Percentiles rank a stretch among this genome's conserved stretches.
These are phyloP conservation scores for Cenococcum geophilum DNA, from an alignment of 495 filamentous ascomycete species.

Conservation along the genomic window DNA sequence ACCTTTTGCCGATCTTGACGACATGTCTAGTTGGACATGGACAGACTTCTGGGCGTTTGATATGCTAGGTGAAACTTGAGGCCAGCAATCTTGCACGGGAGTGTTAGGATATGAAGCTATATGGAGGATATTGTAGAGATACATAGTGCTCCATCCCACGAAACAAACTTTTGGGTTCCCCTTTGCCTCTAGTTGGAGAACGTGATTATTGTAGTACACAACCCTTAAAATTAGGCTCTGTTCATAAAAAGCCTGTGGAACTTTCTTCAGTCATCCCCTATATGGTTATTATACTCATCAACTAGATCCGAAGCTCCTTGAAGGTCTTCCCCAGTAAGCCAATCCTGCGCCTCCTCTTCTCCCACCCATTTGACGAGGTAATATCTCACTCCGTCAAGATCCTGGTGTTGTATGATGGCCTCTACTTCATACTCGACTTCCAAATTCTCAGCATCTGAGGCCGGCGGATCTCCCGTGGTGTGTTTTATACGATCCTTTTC, in stretches of 20 bases:
- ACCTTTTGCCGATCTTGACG: conserved; percentile 2
- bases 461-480: neutral
- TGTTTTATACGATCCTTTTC: too few species aligned
- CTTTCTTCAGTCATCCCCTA: neutral
- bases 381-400: neutral
- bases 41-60: conserved; percentile 27
- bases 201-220: too few species aligned
- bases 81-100: too few species aligned
- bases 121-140: too few species aligned
- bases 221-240: neutral
- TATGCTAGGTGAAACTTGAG: conserved; percentile 18
- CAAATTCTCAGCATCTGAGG: neutral
- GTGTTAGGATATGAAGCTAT: too few species aligned
- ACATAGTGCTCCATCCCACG: too few species aligned
- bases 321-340: neutral
- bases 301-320: neutral
- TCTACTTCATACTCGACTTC: neutral
- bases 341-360: neutral
- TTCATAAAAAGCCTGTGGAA: neutral
- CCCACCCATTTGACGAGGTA: conserved; percentile 2
- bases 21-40: conserved; percentile 13
- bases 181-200: too few species aligned
- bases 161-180: too few species aligned
- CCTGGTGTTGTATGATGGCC: neutral
- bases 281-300: neutral